phyloP scores from a whole-genome alignment of 192 early-diverging fungal species.

The Linnemannia schmuckeri region DNA sequence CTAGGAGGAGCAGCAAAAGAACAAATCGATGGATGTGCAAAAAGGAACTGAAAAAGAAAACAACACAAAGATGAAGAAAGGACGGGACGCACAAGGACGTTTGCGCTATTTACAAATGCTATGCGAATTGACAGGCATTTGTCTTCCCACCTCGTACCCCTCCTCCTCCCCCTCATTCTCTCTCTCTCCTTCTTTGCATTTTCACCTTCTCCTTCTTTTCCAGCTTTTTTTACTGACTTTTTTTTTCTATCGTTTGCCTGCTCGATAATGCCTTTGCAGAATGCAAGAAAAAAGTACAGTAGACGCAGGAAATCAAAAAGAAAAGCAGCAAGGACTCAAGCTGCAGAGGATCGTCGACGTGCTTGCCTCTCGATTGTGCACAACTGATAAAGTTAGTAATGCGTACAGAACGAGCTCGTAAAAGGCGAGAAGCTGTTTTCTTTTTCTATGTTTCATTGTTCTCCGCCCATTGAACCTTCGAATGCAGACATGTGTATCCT shows the following conservation, averaged over 20 bases:
- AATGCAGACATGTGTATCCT: not conserved
- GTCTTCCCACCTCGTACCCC: not conserved
- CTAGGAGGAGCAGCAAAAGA: too few relatives aligned
- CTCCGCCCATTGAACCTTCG: not conserved
- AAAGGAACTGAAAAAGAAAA: not conserved
- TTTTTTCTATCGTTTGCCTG: not conserved
- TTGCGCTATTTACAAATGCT: not conserved
- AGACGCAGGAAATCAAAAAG: too few relatives aligned
- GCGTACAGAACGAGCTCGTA: not conserved
- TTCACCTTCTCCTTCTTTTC: not conserved
- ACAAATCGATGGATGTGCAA: not conserved
- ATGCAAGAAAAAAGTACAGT: not conserved
- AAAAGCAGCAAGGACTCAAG: not conserved
- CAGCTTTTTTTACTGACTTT: not conserved
- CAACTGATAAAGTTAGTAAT: not conserved
- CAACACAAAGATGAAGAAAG: not conserved
- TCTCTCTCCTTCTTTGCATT: not conserved
- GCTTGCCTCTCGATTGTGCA: not conserved
- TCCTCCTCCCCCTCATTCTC: not conserved
- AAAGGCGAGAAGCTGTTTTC: not conserved
- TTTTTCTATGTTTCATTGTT: not conserved
- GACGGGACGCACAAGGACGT: not conserved
- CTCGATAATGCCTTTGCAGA: not conserved
- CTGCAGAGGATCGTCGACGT: not conserved
- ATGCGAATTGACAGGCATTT: not conserved